phyloP scores from a whole-genome alignment of 495 filamentous ascomycete genomes.

The Penicillium pancosmium region DNA sequence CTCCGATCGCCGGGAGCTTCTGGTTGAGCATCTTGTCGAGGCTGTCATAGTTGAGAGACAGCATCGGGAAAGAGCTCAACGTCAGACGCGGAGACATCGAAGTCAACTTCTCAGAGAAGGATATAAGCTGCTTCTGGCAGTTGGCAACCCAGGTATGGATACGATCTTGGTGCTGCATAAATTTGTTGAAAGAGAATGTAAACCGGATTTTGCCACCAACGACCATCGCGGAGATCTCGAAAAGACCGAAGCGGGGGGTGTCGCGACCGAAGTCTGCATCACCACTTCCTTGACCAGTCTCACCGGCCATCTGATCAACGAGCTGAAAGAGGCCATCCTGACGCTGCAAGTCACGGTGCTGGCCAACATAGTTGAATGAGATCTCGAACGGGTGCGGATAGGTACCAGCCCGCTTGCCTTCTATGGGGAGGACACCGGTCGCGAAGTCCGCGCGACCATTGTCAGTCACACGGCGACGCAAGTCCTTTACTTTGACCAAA shows the following conservation, averaged over 20 bases:
- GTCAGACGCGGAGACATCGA: conserved; percentile 55
- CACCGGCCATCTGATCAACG: conserved; percentile 52
- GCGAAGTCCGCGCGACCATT: conserved; percentile 57
- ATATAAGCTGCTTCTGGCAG: conserved; percentile 57
- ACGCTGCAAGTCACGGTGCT: conserved; percentile 63
- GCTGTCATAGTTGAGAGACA: conserved; percentile 61
- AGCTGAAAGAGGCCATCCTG: conserved; percentile 64
- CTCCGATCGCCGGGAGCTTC: conserved; percentile 50
- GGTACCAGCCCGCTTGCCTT: conserved; percentile 38
- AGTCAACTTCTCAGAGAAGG: conserved; percentile 52
- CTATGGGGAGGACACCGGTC: conserved; percentile 49
- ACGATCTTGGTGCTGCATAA: conserved; percentile 58
- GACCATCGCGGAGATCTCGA: conserved; percentile 66
- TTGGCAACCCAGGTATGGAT: conserved; percentile 62
- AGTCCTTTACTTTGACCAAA: conserved; percentile 49
- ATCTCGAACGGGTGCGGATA: conserved; percentile 67
- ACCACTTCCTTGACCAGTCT: conserved; percentile 44
- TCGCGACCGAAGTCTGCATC: conserved; percentile 60
- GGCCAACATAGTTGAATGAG: conserved; percentile 70
- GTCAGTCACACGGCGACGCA: conserved; percentile 42
- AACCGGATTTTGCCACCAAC: conserved; percentile 62
- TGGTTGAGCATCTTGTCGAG: conserved; percentile 50
- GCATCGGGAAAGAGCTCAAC: conserved; percentile 62
- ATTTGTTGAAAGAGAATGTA: conserved; percentile 64
- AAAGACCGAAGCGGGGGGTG: conserved; percentile 63